Evolutionary conservation across 306 rosid genomes (phyloP).

Genomic region (Elaeagnus macrophylla): DNA sequence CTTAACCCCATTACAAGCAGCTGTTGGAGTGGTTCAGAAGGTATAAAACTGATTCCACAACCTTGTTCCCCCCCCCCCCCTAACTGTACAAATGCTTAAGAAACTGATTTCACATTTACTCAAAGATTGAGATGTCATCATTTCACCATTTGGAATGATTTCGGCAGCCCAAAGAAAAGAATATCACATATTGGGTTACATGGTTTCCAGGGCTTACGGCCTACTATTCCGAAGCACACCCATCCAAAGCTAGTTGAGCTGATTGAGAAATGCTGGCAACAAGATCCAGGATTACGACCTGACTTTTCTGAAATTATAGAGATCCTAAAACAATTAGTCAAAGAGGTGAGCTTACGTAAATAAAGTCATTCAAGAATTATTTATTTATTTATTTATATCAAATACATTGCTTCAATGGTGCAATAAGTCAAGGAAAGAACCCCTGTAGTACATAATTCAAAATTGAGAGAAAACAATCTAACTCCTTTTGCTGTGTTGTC

Average conservation of each 20-base stretch:
- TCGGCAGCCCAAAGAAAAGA: too few species aligned
- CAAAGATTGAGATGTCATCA: too few species aligned
- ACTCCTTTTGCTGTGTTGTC: too few species aligned
- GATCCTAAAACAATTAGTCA: constrained; percentile 47
- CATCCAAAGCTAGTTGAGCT: constrained; percentile 72
- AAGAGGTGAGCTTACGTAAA: constrained; percentile 45
- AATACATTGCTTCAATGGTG: not conserved
- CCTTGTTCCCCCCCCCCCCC: constrained; percentile 13
- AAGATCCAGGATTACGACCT: constrained; percentile 70
- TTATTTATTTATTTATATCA: not conserved
- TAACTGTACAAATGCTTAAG: not conserved
- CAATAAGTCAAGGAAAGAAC: too few species aligned
- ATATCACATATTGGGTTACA: too few species aligned
- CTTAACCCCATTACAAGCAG: constrained; percentile 95
- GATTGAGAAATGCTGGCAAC: constrained; percentile 88
- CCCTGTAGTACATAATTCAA: too few species aligned
- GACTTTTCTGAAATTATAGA: constrained; percentile 79
- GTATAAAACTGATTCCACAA: constrained; percentile 27
- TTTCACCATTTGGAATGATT: too few species aligned
- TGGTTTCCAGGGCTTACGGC: constrained; percentile 65
- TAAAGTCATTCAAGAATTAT: not conserved
- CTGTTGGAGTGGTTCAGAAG: constrained; percentile 93
- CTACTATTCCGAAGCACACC: constrained; percentile 72
- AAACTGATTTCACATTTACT: too few species aligned
- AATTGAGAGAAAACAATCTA: too few species aligned